These are phyloP conservation scores for Pichia membranifaciens DNA, from an alignment of 805 yeast species.

Conservation along the genomic window DNA sequence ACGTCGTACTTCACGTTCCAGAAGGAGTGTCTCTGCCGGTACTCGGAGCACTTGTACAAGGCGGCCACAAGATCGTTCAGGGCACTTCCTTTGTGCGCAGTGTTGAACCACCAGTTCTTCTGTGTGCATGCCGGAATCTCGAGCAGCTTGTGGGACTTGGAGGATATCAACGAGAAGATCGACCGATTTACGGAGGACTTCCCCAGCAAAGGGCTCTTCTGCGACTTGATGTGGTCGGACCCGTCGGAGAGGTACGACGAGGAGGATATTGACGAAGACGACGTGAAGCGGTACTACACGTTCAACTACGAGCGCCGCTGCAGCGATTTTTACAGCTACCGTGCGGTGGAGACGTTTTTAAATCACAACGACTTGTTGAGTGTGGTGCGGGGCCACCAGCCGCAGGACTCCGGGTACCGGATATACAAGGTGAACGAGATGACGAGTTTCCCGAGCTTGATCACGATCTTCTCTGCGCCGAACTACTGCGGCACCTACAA, in stretches of 20 bases:
- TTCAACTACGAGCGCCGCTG: constrained; percentile 79
- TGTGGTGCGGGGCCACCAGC: constrained; percentile 92
- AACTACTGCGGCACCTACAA: constrained; percentile 88
- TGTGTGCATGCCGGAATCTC: constrained; percentile 97
- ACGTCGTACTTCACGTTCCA: constrained; percentile 93
- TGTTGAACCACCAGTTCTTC: constrained; percentile 88
- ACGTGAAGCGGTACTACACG: constrained; percentile 39
- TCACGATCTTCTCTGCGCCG: constrained; percentile 93
- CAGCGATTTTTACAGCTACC: constrained; percentile 81
- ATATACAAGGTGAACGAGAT: constrained; percentile 82
- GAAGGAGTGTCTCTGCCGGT: constrained; percentile 84
- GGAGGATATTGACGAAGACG: constrained; percentile 33
- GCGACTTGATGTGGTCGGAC: constrained; percentile 95
- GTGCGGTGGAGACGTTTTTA: constrained; percentile 74
- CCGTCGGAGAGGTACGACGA: constrained; percentile 80
- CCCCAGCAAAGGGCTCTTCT: constrained; percentile 88
- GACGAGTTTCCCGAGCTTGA: constrained; percentile 79
- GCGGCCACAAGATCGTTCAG: constrained; percentile 74
- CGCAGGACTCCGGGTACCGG: constrained; percentile 94
- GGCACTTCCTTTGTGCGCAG: constrained; percentile 83
- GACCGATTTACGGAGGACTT: constrained; percentile 81
- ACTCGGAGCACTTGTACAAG: constrained; percentile 58
- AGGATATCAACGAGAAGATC: constrained; percentile 58
- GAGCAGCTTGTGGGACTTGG: constrained; percentile 67
- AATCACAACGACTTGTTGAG: constrained; percentile 72